Percentiles rank a stretch among this genome's conserved stretches.
These are phyloP conservation scores for Fragaria iinumae DNA, from an alignment of 306 rosid genomes.

Conservation along the genomic window DNA sequence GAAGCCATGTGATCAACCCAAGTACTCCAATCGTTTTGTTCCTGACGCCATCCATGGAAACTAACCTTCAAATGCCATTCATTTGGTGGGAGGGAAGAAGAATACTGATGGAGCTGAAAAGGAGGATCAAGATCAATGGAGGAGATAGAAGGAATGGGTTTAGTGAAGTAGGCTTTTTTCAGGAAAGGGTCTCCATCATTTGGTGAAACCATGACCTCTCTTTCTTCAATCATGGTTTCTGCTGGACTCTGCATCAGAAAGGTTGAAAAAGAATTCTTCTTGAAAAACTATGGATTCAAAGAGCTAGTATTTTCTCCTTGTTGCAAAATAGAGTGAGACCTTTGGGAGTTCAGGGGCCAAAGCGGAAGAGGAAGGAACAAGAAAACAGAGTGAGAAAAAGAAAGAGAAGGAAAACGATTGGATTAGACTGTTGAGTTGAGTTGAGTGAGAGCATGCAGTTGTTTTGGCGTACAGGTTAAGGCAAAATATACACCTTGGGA, in stretches of 20 bases:
- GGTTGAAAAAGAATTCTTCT: too few species aligned
- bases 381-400: too few species aligned
- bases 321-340: background rate
- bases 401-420: too few species aligned
- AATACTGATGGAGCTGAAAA: background rate
- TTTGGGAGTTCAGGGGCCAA: background rate
- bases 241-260: background rate
- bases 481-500: too few species aligned
- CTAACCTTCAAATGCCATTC: background rate
- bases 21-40: background rate
- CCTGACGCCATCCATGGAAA: constrained; percentile 10
- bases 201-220: constrained; percentile 53
- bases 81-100: constrained; percentile 5
- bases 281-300: too few species aligned
- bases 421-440: too few species aligned
- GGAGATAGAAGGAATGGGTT: constrained; percentile 3
- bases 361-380: too few species aligned
- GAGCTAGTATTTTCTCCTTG: too few species aligned
- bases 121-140: constrained; percentile 6
- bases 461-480: too few species aligned
- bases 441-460: too few species aligned
- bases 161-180: constrained; percentile 42
- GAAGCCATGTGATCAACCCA: constrained; percentile 23
- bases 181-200: constrained; percentile 33
- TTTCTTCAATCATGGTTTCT: constrained; percentile 33